Evolutionary conservation across 2,329 filamentous ascomycete genomes (phyloP), one percentile per base, ranked within the genome.

Genomic region (Aphanoascus verrucosus): DNA sequence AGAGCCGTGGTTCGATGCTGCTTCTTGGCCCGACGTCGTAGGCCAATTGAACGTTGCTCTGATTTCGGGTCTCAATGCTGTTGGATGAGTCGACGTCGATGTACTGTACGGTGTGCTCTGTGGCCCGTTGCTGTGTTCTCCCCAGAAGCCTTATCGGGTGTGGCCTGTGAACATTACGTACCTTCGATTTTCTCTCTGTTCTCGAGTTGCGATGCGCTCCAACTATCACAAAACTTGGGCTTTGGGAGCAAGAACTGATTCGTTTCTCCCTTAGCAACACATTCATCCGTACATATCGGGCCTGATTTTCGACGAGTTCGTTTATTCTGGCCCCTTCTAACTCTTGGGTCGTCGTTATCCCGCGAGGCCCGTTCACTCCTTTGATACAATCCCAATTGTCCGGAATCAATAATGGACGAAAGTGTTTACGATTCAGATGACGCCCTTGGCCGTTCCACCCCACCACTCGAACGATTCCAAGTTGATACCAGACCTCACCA

Each of bases 361-460:
- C 23, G 23, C 23, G 23, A 28, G 17, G 15, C 9, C 11, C n/a
- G 9, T 40, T 40, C 15, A 12, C 12, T 23, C 15, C 17, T 37
- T 34, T 34, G 20, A 50, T 37, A 12, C 11, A 3, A 28, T 44
- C 17, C 9, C n/a, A 20, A n/a, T 23, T n/a, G 31, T 15, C 20
- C 31, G n/a, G 58, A 63, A 61, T 60, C 62, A 60, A 68, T 69
- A 35, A 53, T 53, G 43, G 64, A 68, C 58, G 60, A 61, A 60
- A 59, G 71, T 54, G 62, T 63, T 58, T 71, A 71, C 61, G 68
- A 72, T 56, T 64, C 67, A 55, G 69, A 73, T 55, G 69, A 72
- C 56, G 66, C 60, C 55, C 62, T 3, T 28, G 23, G 59, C 56
- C 60, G 64, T 57, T 59, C 61, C 54, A 72, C 70, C 40, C 71